Base-by-base conservation (phyloP, 805 yeast species). In the Cyberlindnera saturnus region DNA sequence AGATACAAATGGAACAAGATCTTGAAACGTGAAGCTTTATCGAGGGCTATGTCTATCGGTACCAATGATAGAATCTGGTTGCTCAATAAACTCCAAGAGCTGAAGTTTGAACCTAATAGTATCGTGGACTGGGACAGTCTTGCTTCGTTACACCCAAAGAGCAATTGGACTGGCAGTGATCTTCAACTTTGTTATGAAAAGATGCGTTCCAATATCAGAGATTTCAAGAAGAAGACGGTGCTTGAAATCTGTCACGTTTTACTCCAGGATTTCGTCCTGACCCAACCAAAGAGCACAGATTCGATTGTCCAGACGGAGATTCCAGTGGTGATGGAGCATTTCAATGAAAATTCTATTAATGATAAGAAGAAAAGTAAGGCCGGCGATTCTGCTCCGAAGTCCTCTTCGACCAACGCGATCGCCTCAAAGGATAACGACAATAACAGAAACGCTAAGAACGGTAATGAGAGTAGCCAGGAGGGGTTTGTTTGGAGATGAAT, bases 1-100 rank as follows among this genome's bases (percentile, higher is more conserved):
- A 77, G 98, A 46, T 91, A 91, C 64, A 91, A 91, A 61, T 91
- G 97, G 96, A 84, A 84, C 58, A 91, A 90, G 64, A 57, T 89
- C 6, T 64, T 81, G 41, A 81, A 79, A 55, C 69, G 84, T 46
- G 83, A 81, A 48, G 74, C 77, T 1, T 52, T 64, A 15, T 61
- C 59, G 13, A 65, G 74, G 44, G 69, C 72, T 11, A 67, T 69
- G 39, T 62, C 63, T 11, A 73, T 78, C 57, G 65, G 65, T 23
- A 54, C 60, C 13, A 65, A 63, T n/a, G 82, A 79, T 36, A 69
- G 73, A 45, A 57, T 70, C 34, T 75, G 81, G 76, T 49, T 79
- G 36, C 46, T 79, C 34, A 65, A 68, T 15, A 66, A 72, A 42
- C 48, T 79, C 35, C 70, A 72, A 47, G 73, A 70, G 51, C 51